These are phyloP conservation scores for Zymoseptoria crescenta DNA, from an alignment of 2,329 filamentous ascomycete species.

Conservation along the genomic window DNA sequence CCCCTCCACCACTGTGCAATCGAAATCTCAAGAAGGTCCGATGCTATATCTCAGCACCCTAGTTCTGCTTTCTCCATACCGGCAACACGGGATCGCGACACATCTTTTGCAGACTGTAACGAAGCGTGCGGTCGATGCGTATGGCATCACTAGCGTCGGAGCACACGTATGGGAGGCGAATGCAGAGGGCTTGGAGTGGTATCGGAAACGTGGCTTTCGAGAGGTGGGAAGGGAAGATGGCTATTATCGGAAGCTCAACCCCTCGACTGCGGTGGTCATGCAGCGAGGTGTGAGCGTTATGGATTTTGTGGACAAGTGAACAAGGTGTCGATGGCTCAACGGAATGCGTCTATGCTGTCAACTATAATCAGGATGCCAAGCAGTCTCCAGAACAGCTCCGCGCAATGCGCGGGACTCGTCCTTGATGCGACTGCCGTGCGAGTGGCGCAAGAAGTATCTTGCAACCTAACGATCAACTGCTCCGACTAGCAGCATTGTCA, in stretches of 20 bases:
- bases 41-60: conserved; percentile 56
- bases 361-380: too few relatives aligned
- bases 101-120: conserved; percentile 41
- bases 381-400: too few relatives aligned
- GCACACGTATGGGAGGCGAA: conserved; percentile 60
- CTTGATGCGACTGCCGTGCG: too few relatives aligned
- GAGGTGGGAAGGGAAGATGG: conserved; percentile 44
- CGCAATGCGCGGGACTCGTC: too few relatives aligned
- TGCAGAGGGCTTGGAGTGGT: conserved; percentile 53
- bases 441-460: too few relatives aligned
- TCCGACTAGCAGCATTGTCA: too few relatives aligned
- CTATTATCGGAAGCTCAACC: conserved; percentile 54
- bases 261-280: conserved; percentile 47
- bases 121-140: conserved; percentile 35
- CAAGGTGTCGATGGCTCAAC: not conserved
- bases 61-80: conserved; percentile 52
- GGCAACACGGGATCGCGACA: conserved; percentile 49
- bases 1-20: not conserved
- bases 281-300: conserved; percentile 33
- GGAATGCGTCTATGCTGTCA: too few relatives aligned
- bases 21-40: conserved; percentile 12
- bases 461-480: too few relatives aligned
- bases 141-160: conserved; percentile 46
- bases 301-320: conserved; percentile 11
- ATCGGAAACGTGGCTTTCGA: conserved; percentile 50